A percentile compares a stretch with the other conserved stretches of the same genome.
Conservation (phyloP, 768 basidiomycete species). For the Sarcodon aspratus region DNA sequence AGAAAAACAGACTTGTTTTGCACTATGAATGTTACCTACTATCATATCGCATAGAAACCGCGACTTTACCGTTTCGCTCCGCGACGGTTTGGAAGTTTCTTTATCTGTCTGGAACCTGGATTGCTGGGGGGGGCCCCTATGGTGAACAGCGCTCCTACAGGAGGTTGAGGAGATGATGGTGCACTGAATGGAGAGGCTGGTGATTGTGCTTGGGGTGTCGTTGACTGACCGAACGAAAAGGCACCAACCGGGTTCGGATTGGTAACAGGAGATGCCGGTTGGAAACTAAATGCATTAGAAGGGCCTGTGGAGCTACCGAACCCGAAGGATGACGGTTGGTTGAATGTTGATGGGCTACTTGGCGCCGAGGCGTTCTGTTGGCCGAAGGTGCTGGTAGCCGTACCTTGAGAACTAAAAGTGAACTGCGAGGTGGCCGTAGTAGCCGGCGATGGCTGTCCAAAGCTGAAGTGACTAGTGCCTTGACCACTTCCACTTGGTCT, state of each 20-base stretch:
- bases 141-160: slow-evolving; percentile 15
- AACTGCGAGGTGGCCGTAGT: slow-evolving; percentile 21
- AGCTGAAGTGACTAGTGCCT: slow-evolving; percentile 34
- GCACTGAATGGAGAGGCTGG: slow-evolving; percentile 18
- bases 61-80: slow-evolving; percentile 14
- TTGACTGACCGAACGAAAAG: slow-evolving; percentile 14
- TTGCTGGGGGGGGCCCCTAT: slow-evolving; percentile 17
- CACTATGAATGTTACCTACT: too few relatives aligned
- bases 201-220: slow-evolving; percentile 7
- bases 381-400: slow-evolving; percentile 32
- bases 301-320: slow-evolving; percentile 18
- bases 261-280: slow-evolving; percentile 21
- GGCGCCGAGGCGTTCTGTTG: slow-evolving; percentile 12
- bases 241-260: slow-evolving; percentile 6
- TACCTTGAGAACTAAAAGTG: slow-evolving; percentile 10
- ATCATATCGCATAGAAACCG: too few relatives aligned
- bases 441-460: slow-evolving; percentile 28
- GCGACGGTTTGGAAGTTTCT: slow-evolving; percentile 20
- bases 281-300: slow-evolving; percentile 17
- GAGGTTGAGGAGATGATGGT: slow-evolving; percentile 6
- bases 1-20: too few relatives aligned
- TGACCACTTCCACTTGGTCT: slow-evolving; percentile 17
- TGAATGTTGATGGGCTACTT: slow-evolving; percentile 16
- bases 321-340: slow-evolving; percentile 13
- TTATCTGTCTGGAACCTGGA: slow-evolving; percentile 12